Percentiles rank a stretch among this genome's conserved stretches.
Conservation (phyloP, 139 green algal genomes). For the Chlorella vulgaris region DNA sequence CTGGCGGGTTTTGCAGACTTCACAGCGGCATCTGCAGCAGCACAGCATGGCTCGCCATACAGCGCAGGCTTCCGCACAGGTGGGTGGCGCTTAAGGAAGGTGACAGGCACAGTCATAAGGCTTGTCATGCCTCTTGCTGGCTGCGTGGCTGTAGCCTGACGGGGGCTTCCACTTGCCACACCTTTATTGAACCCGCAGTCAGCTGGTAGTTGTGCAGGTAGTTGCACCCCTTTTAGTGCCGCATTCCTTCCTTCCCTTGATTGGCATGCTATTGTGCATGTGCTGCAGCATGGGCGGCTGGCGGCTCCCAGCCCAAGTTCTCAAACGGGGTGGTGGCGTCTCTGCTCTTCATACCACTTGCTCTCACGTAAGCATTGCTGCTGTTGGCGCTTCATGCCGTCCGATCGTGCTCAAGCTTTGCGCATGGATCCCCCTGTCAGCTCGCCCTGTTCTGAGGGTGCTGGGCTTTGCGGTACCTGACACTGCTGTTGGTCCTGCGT, state of each 20-base stretch:
- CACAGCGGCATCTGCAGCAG: neutral
- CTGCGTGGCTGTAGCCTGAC: neutral
- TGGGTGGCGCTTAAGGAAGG: too few species aligned
- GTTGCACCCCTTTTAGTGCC: neutral
- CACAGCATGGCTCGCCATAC: neutral
- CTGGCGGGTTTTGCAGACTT: conserved; percentile 16
- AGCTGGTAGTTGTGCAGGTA: neutral
- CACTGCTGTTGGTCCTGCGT: neutral
- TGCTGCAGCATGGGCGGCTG: neutral
- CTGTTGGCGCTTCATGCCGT: neutral
- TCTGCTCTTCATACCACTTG: conserved; percentile 11
- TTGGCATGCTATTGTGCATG: neutral
- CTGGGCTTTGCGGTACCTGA: neutral
- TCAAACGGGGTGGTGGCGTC: conserved; percentile 21
- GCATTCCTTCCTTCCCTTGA: neutral
- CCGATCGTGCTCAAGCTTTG: neutral
- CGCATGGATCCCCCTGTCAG: neutral
- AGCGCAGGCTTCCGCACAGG: neutral
- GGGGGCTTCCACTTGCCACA: neutral
- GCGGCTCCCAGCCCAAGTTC: neutral
- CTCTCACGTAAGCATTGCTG: neutral
- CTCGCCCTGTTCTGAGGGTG: neutral
- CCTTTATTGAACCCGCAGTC: neutral
- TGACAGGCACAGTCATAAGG: too few species aligned
- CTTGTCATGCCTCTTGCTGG: neutral